Evolutionary conservation across 2,329 filamentous ascomycete genomes (phyloP).

Genomic region (Aspergillus sp.): DNA sequence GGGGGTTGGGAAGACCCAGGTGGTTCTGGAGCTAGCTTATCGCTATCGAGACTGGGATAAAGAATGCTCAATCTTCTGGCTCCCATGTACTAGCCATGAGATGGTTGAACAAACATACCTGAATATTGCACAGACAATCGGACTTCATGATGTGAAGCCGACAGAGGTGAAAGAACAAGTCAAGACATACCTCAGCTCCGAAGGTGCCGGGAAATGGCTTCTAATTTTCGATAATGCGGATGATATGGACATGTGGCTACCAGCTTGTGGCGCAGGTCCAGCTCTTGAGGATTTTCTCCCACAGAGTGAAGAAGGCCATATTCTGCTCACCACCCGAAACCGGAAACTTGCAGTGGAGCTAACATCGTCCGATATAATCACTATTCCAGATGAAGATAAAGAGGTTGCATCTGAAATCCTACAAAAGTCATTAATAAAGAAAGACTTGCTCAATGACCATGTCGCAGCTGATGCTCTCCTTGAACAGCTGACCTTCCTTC

Average conservation of each 20-base stretch:
- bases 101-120: conserved; percentile 16
- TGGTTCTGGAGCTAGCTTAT: conserved; percentile 21
- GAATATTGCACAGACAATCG: conserved; percentile 10
- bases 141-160: conserved; percentile 4
- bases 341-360: conserved; percentile 7
- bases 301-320: conserved; percentile 11
- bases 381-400: conserved; percentile 5
- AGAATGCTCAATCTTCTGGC: conserved; percentile 21
- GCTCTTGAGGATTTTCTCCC: conserved; percentile 10
- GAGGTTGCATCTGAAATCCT: conserved; percentile 1
- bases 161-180: conserved; percentile 5
- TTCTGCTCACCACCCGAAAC: conserved; percentile 15
- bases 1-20: conserved; percentile 23
- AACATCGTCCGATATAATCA: conserved; percentile 5
- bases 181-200: conserved; percentile 9
- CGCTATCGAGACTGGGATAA: conserved; percentile 11
- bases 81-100: conserved; percentile 15
- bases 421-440: neutral
- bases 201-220: conserved; percentile 12
- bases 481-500: conserved; percentile 7
- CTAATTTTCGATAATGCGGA: conserved; percentile 22
- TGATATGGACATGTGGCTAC: conserved; percentile 13
- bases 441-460: neutral
- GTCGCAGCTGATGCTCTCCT: neutral
- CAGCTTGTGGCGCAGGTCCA: neutral